These are phyloP conservation scores for Mortierella sp. DNA, from an alignment of 371 early-diverging fungal species.

Conservation along the genomic window DNA sequence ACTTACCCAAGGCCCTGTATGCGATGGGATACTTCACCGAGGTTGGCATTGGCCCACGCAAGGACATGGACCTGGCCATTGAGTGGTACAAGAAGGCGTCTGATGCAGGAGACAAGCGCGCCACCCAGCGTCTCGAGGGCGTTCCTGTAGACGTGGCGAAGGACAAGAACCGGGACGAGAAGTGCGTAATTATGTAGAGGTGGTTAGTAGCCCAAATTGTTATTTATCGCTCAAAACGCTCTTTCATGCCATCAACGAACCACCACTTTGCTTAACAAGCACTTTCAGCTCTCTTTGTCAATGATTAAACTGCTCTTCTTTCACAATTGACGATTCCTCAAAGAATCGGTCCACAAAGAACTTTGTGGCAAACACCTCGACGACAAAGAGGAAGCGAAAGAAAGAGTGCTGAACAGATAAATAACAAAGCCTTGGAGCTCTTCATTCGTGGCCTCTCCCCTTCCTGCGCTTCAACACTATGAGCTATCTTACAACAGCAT, in stretches of 20 bases:
- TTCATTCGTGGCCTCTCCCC: background rate
- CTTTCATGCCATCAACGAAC: constrained; percentile 4
- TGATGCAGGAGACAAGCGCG: constrained; percentile 85
- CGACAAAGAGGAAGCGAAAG: background rate
- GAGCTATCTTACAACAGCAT: background rate
- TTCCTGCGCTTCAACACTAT: background rate
- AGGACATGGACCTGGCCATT: constrained; percentile 78
- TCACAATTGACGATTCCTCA: background rate
- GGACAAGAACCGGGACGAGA: constrained; percentile 54
- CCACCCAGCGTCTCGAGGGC: constrained; percentile 69
- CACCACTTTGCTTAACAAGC: background rate
- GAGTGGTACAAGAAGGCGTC: constrained; percentile 89
- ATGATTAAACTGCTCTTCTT: background rate
- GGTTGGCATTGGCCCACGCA: constrained; percentile 81
- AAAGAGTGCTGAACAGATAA: too few relatives aligned
- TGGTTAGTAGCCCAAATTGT: too few relatives aligned
- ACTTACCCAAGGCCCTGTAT: constrained; percentile 89
- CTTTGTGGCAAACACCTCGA: background rate
- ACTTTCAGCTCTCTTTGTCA: background rate
- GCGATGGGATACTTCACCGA: constrained; percentile 91
- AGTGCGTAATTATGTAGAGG: constrained; percentile 54
- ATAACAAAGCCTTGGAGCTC: background rate
- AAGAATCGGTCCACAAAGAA: background rate
- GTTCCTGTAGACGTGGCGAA: constrained; percentile 48
- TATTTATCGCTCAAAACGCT: background rate